Conservation (phyloP, 768 basidiomycete genomes). For the Sutorius australiensis region DNA sequence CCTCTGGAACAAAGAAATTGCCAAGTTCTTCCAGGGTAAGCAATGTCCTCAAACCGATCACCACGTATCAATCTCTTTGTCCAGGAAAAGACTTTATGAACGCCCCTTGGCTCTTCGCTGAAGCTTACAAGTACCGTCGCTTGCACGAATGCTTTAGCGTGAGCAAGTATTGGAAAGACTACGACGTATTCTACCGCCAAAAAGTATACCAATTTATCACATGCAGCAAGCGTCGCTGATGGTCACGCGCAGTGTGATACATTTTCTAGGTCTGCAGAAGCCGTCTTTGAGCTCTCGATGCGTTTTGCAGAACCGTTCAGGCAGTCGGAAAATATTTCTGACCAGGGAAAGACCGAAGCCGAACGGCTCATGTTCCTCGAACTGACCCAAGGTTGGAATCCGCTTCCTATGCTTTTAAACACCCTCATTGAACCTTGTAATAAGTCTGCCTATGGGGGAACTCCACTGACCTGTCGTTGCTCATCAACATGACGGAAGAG, state of each 20-base stretch:
- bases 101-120: conserved; percentile 94
- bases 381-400: conserved; percentile 73
- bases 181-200: conserved; percentile 94
- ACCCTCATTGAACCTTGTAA: not conserved
- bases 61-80: not conserved
- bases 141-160: conserved; percentile 92
- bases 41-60: conserved; percentile 2
- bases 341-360: conserved; percentile 57
- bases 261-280: conserved; percentile 86
- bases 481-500: conserved; percentile 98
- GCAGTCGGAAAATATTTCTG: conserved; percentile 49
- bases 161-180: conserved; percentile 84
- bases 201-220: conserved; percentile 47
- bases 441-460: conserved; percentile 97
- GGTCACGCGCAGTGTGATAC: conserved; percentile 69
- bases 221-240: conserved; percentile 3
- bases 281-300: conserved; percentile 90
- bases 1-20: conserved; percentile 96
- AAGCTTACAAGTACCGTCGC: conserved; percentile 90
- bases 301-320: conserved; percentile 86
- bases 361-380: conserved; percentile 88
- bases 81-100: conserved; percentile 90
- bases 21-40: conserved; percentile 86
- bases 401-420: not conserved
- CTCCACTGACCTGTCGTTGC: conserved; percentile 89